Conservation (phyloP, 768 basidiomycete genomes). For the Podaxis pistillaris region DNA sequence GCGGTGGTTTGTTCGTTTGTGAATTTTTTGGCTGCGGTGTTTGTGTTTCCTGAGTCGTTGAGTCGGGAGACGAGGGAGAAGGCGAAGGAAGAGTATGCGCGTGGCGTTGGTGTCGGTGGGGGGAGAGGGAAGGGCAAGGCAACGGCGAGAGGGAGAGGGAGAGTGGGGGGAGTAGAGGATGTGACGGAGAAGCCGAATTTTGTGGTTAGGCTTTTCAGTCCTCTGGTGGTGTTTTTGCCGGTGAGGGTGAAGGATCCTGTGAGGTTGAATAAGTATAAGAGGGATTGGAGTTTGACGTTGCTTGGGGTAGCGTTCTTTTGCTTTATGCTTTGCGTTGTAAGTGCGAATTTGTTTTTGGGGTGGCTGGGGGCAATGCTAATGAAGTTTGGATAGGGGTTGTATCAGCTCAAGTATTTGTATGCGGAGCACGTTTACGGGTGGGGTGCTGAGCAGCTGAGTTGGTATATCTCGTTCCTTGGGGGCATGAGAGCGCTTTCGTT, state of each 20-base stretch:
- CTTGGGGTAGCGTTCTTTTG: constrained; percentile 62
- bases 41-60: constrained; percentile 70
- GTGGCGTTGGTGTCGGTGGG: not conserved
- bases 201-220: constrained; percentile 44
- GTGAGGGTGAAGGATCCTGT: constrained; percentile 39
- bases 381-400: constrained; percentile 51
- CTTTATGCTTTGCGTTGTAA: constrained; percentile 65
- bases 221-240: constrained; percentile 76
- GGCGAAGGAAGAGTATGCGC: constrained; percentile 25
- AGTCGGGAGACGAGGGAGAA: constrained; percentile 38
- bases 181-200: constrained; percentile 14
- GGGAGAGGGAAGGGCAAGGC: constrained; percentile 25
- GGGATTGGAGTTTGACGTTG: constrained; percentile 81
- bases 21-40: constrained; percentile 61
- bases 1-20: constrained; percentile 42
- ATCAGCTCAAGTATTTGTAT: constrained; percentile 81
- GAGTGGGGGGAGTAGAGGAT: constrained; percentile 18
- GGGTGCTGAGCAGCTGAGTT: constrained; percentile 70
- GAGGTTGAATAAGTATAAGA: constrained; percentile 37
- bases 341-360: constrained; percentile 22
- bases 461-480: constrained; percentile 73
- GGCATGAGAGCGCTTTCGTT: constrained; percentile 59
- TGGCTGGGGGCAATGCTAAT: not conserved
- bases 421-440: constrained; percentile 71
- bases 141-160: constrained; percentile 18